Evolutionary conservation across 1,284 basidiomycete species (phyloP).

Genomic region (Heterobasidion annosum): DNA sequence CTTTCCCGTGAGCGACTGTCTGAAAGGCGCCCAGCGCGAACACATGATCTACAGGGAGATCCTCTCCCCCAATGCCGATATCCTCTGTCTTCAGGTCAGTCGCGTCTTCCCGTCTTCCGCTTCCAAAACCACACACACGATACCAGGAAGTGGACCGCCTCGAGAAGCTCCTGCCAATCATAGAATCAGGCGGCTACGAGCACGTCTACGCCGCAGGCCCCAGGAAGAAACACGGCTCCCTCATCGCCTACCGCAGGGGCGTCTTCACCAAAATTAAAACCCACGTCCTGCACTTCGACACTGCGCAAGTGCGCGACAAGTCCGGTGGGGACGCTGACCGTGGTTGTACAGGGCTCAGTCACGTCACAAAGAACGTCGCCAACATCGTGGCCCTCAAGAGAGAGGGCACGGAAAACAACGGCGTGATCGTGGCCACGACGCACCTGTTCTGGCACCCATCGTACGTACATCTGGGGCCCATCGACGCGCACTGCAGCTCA

Average conservation of each 20-base stretch:
- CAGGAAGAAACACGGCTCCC: constrained; percentile 75
- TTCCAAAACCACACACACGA: neutral
- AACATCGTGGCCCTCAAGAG: constrained; percentile 61
- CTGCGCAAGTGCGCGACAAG: constrained; percentile 35
- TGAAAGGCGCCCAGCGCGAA: constrained; percentile 65
- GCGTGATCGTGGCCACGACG: constrained; percentile 74
- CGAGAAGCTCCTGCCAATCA: constrained; percentile 52
- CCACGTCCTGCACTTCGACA: constrained; percentile 56
- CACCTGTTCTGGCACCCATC: constrained; percentile 93
- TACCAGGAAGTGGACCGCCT: constrained; percentile 68
- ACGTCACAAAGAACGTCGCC: constrained; percentile 79
- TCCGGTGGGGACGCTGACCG: constrained; percentile 19
- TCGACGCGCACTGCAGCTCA: constrained; percentile 6
- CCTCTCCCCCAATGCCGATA: constrained; percentile 55
- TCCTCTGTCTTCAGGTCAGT: constrained; percentile 76
- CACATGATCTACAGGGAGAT: constrained; percentile 74
- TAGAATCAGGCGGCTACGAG: constrained; percentile 51
- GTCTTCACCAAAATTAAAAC: constrained; percentile 39
- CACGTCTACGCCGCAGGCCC: constrained; percentile 58
- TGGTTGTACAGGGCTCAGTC: constrained; percentile 48
- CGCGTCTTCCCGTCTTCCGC: neutral
- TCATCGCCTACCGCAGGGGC: constrained; percentile 60
- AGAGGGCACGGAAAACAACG: constrained; percentile 26
- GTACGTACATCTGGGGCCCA: constrained; percentile 28
- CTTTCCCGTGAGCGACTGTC: constrained; percentile 77